These are phyloP conservation scores for Hibiscus mutabilis DNA, from an alignment of 345 rosid species.

Conservation along the genomic window DNA sequence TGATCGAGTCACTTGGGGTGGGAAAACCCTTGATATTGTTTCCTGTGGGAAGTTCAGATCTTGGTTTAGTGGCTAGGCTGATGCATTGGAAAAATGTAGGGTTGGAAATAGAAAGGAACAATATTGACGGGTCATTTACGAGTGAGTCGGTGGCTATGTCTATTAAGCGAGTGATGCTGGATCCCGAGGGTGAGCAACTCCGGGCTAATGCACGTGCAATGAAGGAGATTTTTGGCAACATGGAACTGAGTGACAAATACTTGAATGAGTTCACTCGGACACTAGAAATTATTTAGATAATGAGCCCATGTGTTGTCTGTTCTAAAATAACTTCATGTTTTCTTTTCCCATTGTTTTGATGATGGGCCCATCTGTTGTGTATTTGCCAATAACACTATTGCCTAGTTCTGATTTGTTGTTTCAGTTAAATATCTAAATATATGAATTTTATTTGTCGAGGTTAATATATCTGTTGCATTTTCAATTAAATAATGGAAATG, in stretches of 20 bases:
- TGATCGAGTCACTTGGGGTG: conserved; percentile 12
- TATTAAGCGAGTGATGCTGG: conserved; percentile 25
- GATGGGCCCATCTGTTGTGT: no score
- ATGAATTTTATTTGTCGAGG: no score
- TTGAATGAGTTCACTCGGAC: conserved; percentile 11
- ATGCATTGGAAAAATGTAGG: conserved; percentile 40
- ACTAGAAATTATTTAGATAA: background rate
- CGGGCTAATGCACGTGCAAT: conserved; percentile 17
- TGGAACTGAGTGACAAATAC: conserved; percentile 11
- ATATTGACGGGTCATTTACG: conserved; percentile 31
- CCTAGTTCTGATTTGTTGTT: no score
- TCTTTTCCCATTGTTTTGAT: no score
- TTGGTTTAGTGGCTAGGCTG: conserved; percentile 27
- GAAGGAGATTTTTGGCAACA: conserved; percentile 16
- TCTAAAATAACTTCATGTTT: no score
- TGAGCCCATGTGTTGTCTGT: no score
- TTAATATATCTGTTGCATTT: no score
- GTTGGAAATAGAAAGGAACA: conserved; percentile 23
- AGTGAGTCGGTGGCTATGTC: conserved; percentile 28
- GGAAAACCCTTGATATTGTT: conserved; percentile 47
- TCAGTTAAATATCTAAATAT: no score
- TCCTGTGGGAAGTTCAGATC: conserved; percentile 35
- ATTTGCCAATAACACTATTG: no score
- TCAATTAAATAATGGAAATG: no score
- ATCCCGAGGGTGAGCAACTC: conserved; percentile 18